Evolutionary conservation across 2,329 filamentous ascomycete genomes (phyloP).

Genomic region (Fonsecaea erecta): DNA sequence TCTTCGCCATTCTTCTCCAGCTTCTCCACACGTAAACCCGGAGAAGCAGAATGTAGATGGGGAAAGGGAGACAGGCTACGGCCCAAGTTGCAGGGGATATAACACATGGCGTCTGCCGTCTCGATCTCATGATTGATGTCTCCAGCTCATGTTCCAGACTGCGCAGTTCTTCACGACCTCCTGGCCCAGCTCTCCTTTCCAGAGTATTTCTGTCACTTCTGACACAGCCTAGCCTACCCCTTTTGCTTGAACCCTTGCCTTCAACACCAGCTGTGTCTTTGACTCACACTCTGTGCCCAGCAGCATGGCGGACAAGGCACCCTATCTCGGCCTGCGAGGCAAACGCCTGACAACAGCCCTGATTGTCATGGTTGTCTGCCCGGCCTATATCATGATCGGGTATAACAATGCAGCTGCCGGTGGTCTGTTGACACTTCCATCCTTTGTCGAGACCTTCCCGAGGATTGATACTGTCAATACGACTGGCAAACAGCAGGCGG

Average conservation of each 20-base stretch:
- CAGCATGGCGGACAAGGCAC: neutral
- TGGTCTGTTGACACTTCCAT: slow-evolving; percentile 70
- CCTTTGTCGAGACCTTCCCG: slow-evolving; percentile 61
- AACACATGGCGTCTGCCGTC: neutral
- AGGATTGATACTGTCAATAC: slow-evolving; percentile 5
- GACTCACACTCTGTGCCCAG: neutral
- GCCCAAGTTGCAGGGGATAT: neutral
- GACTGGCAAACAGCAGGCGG: slow-evolving; percentile 39
- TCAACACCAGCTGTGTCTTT: neutral
- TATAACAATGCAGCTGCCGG: slow-evolving; percentile 68
- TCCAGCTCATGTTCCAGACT: neutral
- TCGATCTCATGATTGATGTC: neutral
- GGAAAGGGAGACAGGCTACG: neutral
- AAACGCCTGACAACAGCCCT: neutral
- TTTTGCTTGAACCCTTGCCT: neutral
- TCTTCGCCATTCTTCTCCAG: neutral
- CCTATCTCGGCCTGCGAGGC: slow-evolving; percentile 2
- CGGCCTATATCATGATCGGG: slow-evolving; percentile 32
- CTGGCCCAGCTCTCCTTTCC: neutral
- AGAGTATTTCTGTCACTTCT: neutral
- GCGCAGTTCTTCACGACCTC: neutral
- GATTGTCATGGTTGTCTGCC: neutral
- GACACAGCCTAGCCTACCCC: neutral
- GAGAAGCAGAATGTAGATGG: neutral
- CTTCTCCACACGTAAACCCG: neutral